These are phyloP conservation scores for Neonectria magnoliae DNA, from an alignment of 2,329 filamentous ascomycete species.

Conservation along the genomic window DNA sequence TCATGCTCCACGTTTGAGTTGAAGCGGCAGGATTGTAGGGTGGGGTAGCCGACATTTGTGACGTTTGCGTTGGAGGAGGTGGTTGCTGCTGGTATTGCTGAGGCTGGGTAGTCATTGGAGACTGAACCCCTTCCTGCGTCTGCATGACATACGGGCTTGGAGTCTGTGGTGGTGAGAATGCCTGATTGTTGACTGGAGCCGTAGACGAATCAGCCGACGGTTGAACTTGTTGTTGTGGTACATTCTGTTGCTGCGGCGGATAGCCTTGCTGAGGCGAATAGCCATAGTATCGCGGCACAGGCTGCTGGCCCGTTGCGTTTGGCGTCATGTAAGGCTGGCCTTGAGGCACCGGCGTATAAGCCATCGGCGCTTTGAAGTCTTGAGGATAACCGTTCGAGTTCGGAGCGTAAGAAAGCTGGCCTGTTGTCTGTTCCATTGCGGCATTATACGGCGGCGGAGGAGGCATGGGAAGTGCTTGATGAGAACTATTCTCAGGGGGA, in stretches of 20 bases:
- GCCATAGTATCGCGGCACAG: slow-evolving; percentile 4
- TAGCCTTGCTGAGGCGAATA: slow-evolving; percentile 2
- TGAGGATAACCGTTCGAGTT: slow-evolving; percentile 9
- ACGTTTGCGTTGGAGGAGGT: neutral
- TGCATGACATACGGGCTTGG: neutral
- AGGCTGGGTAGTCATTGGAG: neutral
- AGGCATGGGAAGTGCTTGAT: slow-evolving; percentile 6
- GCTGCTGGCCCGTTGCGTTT: neutral
- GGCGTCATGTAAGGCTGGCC: slow-evolving; percentile 1
- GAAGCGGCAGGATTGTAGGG: neutral
- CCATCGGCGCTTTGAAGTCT: slow-evolving; percentile 15
- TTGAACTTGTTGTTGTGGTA: neutral
- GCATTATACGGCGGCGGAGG: slow-evolving; percentile 31
- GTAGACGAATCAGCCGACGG: neutral
- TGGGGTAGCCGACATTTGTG: neutral
- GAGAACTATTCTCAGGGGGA: slow-evolving; percentile 6
- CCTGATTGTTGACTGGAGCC: neutral
- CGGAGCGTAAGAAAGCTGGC: neutral
- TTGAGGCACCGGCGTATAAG: neutral
- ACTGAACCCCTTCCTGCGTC: neutral
- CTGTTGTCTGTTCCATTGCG: slow-evolving; percentile 6
- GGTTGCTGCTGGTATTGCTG: slow-evolving; percentile 5
- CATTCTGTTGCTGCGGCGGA: neutral
- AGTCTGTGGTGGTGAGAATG: slow-evolving; percentile 19
- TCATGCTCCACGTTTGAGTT: slow-evolving; percentile 26